Evolutionary conservation across 495 filamentous ascomycete genomes (phyloP), one percentile per base, ranked within the genome.

Genomic region (Mytilinidion resinicola): DNA sequence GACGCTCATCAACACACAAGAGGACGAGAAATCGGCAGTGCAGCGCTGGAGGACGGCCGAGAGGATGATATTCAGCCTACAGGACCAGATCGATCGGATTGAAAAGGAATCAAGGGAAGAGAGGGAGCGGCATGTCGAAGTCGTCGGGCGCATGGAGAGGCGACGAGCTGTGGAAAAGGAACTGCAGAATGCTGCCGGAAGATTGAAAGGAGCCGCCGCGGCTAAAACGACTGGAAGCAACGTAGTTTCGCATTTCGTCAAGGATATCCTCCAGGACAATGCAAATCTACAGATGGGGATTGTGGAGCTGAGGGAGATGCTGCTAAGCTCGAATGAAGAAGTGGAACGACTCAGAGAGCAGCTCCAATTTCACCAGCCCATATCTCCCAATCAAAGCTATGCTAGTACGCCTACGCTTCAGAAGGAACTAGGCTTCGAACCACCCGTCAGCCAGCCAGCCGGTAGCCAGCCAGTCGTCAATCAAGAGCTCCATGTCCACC

Each of bases 181-280:
- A 62, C 74, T 95, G 55, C 83, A 88, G 61, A 83, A 80, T 51
- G 87, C 88, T 6, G 87, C 86, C 25, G 84, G 87, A 25, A 79
- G 88, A 48, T 75, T 92, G 42, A 93, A 90, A 69, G 87, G 87
- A 12, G 87, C 87, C 2, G 88, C 88, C 1, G 86, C 85, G 3
- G 77, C 80, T 33, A 85, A 78, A 53, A 68, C 55, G 25, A 53
- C 54, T 6, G 77, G 78, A 6, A 79, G 80, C 38, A 81, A 72
- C 55, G 89, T 95, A 12, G 87, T 96, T 8, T 91, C 88, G 36
- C 87, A 90, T 65, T 96, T 98, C 59, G 92, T 98, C 55, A 90
- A 90, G 67, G 92, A 96, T 65, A 91, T 98, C 46, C 73, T 98
- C 37, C 88, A 95, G 66, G 92, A 98, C 68, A 98, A 98, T 67